Conservation (phyloP, 805 yeast genomes). For the Starmera pachycereana region DNA sequence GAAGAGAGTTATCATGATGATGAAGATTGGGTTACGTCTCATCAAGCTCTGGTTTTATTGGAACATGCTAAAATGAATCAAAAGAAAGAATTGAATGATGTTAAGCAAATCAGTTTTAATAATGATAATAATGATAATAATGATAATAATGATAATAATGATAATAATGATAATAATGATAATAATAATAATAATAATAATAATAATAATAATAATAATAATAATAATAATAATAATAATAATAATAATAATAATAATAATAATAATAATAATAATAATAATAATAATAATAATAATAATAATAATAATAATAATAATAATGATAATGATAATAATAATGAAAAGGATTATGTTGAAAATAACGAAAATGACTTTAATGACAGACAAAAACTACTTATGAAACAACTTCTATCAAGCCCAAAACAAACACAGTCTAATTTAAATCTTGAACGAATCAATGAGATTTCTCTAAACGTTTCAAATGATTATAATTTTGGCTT, state of each 20-base stretch:
- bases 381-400: background rate
- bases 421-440: background rate
- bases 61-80: too few species aligned
- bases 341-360: slow-evolving; percentile 29
- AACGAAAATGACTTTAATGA: slow-evolving; percentile 17
- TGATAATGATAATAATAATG: slow-evolving; percentile 20
- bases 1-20: slow-evolving; percentile 9
- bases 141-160: too few species aligned
- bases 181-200: background rate
- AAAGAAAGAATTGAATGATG: too few species aligned
- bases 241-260: too few species aligned
- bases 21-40: too few species aligned
- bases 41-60: too few species aligned
- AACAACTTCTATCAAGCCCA: background rate
- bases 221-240: too few species aligned
- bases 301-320: background rate
- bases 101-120: too few species aligned
- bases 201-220: slow-evolving; percentile 18
- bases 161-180: too few species aligned
- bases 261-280: too few species aligned
- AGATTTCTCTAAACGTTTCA: background rate
- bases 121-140: too few species aligned
- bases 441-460: background rate
- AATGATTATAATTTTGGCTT: slow-evolving; percentile 2
- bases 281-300: too few species aligned